Evolutionary conservation across 2,329 filamentous ascomycete species (phyloP).

Genomic region (Fusarium subtropicale): DNA sequence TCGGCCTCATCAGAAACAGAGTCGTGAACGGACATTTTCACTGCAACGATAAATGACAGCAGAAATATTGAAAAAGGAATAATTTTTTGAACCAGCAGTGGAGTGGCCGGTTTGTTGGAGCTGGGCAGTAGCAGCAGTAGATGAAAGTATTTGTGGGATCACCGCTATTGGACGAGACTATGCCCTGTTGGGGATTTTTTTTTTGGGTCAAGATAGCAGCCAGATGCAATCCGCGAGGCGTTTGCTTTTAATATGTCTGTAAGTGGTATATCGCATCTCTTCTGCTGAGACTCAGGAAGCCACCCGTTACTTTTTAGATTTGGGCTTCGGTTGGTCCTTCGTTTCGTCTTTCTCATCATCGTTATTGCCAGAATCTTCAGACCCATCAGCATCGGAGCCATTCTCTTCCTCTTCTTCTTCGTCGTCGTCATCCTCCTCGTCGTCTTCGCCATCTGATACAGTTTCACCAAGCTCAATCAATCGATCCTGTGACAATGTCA

Average conservation of each 20-base stretch:
- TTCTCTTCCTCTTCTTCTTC: conserved; percentile 63
- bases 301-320: conserved; percentile 6
- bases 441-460: conserved; percentile 82
- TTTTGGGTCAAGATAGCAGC: conserved; percentile 34
- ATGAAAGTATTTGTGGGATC: conserved; percentile 47
- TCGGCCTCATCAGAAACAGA: conserved; percentile 59
- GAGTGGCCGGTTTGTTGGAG: conserved; percentile 18
- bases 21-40: conserved; percentile 47
- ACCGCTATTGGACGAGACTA: conserved; percentile 53
- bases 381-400: conserved; percentile 33
- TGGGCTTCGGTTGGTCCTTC: conserved; percentile 5
- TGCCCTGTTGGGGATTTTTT: conserved; percentile 46
- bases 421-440: conserved; percentile 67
- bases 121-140: conserved; percentile 1
- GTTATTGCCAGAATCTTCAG: conserved; percentile 6
- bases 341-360: conserved; percentile 22
- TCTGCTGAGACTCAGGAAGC: not conserved
- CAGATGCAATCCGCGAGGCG: conserved; percentile 48
- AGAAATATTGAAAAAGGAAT: conserved; percentile 53
- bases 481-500: conserved; percentile 59
- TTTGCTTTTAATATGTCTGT: conserved; percentile 46
- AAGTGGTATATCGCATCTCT: conserved; percentile 44
- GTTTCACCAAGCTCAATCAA: conserved; percentile 74
- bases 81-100: conserved; percentile 4
- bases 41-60: conserved; percentile 51